Conservation (phyloP, 371 early-diverging fungal species). For the Mortierella sp. region DNA sequence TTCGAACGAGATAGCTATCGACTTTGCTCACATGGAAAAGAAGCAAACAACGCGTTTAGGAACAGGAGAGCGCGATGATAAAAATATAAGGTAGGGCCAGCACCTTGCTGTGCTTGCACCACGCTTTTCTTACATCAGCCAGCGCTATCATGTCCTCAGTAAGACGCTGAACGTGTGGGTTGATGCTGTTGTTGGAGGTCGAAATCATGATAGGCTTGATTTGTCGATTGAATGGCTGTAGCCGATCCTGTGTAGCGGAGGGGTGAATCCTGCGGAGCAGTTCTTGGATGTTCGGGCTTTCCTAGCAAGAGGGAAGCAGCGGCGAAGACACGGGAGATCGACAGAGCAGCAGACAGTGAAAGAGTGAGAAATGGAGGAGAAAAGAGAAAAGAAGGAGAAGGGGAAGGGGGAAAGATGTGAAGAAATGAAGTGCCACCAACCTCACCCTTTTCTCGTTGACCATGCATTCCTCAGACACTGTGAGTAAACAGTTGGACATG, state of each 20-base stretch:
- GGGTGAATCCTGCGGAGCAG: not conserved
- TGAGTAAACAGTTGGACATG: too few species aligned
- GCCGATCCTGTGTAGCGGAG: not conserved
- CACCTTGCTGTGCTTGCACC: too few species aligned
- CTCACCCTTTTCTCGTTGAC: conserved; percentile 1
- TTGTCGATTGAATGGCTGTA: not conserved
- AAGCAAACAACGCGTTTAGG: not conserved
- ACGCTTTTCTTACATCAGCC: conserved; percentile 26
- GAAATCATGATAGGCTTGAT: conserved; percentile 26
- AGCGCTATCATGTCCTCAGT: conserved; percentile 41
- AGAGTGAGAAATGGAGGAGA: not conserved
- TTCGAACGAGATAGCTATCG: conserved; percentile 20
- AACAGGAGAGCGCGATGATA: not conserved
- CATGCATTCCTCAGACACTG: too few species aligned
- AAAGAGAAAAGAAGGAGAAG: conserved; percentile 2
- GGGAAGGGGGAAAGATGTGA: conserved; percentile 1
- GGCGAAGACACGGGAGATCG: conserved; percentile 6
- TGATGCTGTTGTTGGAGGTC: conserved; percentile 13
- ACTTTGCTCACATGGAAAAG: conserved; percentile 9
- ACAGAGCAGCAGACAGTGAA: conserved; percentile 7
- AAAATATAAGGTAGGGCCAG: too few species aligned
- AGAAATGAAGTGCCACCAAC: not conserved
- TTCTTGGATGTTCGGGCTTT: conserved; percentile 2
- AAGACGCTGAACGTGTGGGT: conserved; percentile 25
- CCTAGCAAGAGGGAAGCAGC: not conserved